Percentiles rank a stretch among this genome's conserved stretches.
These are phyloP conservation scores for Leucocoprinus sp. DNA, from an alignment of 768 basidiomycete species.

Conservation along the genomic window DNA sequence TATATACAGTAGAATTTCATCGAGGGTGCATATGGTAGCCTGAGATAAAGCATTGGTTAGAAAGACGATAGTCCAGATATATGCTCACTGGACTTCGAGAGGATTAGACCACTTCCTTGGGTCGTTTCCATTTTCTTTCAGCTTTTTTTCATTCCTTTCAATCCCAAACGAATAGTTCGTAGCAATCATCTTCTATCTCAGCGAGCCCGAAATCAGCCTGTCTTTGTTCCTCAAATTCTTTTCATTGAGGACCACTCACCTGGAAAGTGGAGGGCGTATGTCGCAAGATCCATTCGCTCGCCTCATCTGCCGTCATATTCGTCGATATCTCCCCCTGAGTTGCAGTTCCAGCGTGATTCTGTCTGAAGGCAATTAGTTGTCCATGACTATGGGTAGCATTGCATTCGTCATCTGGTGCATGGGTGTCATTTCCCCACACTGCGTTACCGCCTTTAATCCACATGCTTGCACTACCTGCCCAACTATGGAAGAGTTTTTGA, in stretches of 20 bases:
- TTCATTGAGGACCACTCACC: slow-evolving; percentile 26
- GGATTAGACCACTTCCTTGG: slow-evolving; percentile 91
- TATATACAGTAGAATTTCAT: slow-evolving; percentile 93
- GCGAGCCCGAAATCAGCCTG: background rate
- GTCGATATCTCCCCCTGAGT: slow-evolving; percentile 18
- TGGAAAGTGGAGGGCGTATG: slow-evolving; percentile 82
- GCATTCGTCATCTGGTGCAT: slow-evolving; percentile 72
- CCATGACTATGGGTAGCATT: slow-evolving; percentile 61
- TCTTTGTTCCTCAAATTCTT: background rate
- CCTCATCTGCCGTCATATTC: slow-evolving; percentile 77
- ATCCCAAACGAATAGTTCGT: slow-evolving; percentile 87
- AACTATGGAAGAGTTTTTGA: slow-evolving; percentile 83
- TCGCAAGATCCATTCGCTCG: slow-evolving; percentile 70
- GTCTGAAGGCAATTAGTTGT: slow-evolving; percentile 74
- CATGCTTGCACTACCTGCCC: slow-evolving; percentile 91
- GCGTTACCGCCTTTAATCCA: slow-evolving; percentile 90
- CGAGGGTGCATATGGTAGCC: slow-evolving; percentile 82
- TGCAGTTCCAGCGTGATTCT: slow-evolving; percentile 15
- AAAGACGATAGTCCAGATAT: background rate
- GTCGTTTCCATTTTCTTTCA: slow-evolving; percentile 64
- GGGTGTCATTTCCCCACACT: slow-evolving; percentile 72
- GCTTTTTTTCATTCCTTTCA: slow-evolving; percentile 59
- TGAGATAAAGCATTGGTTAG: slow-evolving; percentile 17
- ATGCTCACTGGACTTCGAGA: slow-evolving; percentile 58
- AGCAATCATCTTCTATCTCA: slow-evolving; percentile 62